Base-by-base conservation (phyloP, 169 alveolate species). In the Hepatocystis sp. region DNA sequence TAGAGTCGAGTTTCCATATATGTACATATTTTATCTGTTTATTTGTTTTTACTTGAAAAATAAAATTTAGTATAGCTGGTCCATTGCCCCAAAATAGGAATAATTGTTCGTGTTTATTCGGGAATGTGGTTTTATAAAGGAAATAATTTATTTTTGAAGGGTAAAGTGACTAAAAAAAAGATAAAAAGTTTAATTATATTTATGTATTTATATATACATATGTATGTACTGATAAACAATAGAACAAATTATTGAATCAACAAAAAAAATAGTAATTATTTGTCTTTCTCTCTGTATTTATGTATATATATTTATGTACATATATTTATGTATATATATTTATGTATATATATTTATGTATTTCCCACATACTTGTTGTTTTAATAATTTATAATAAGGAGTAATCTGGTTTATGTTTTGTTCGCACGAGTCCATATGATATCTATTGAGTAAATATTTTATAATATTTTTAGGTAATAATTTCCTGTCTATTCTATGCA, bases 21-120 rank as follows among this genome's bases (percentile, higher is more conserved):
- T 36, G 10, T 10, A 7, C 10, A 10, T 36, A 36, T 36, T 36
- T 36, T 36, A 36, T 36, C 47, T 36, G 47, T 36, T 36, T 36
- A 42, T 34, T 65, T 10, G 65, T 85, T 4, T 58, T 56, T 30
- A 85, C 88, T 27, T 90, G 90, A 61, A 86, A 68, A 21, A 90
- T 76, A 47, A 86, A 67, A 63, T 61, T 84, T 30, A 81, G 46
- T 23, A 81, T 27, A 55, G 68, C 15, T n/a, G 97, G 97, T 0
- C 97, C 97, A 49, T 93, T 90, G 2, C 96, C 93, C 94, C 93
- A 91, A 76, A 93, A 85, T 56, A 81, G 66, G 71, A 94, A 94
- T 7, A 94, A 66, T 68, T 93, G 94, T 61, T 94, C 96, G 55
- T 94, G 97, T 27, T 93, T 92, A 81, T 91, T 93, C 13, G 93